Evolutionary conservation across 2,329 filamentous ascomycete species (phyloP).

Genomic region (Fusarium siculi): DNA sequence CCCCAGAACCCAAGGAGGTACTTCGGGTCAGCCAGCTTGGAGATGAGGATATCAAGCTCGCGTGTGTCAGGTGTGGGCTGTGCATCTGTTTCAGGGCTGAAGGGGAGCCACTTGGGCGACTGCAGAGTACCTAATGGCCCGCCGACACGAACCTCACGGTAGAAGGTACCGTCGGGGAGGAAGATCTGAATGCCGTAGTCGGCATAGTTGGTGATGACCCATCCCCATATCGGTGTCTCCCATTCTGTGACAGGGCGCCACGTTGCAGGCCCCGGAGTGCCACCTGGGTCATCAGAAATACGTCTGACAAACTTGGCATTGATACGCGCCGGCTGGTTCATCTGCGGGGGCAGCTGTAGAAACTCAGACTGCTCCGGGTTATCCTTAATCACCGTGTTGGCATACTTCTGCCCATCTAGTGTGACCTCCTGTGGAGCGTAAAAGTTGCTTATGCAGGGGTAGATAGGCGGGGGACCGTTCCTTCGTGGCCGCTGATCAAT

Average conservation of each 20-base stretch:
- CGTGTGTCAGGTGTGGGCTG: slow-evolving; percentile 3
- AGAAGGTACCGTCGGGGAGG: slow-evolving; percentile 53
- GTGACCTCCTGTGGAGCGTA: slow-evolving; percentile 46
- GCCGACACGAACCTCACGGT: slow-evolving; percentile 53
- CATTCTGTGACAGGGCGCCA: slow-evolving; percentile 45
- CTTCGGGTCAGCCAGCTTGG: slow-evolving; percentile 25
- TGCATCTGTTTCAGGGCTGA: slow-evolving; percentile 27
- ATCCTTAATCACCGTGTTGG: slow-evolving; percentile 39
- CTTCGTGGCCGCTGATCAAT: slow-evolving; percentile 38
- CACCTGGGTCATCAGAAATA: not conserved
- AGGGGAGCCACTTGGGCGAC: slow-evolving; percentile 50
- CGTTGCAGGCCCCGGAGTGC: fast-evolving
- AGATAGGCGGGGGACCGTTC: slow-evolving; percentile 33
- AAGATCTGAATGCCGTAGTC: slow-evolving; percentile 57
- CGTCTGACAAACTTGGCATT: slow-evolving; percentile 49
- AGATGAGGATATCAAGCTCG: slow-evolving; percentile 47
- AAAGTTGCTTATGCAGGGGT: slow-evolving; percentile 51
- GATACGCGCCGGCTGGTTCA: slow-evolving; percentile 53
- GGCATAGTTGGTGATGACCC: slow-evolving; percentile 55
- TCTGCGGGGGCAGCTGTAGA: slow-evolving; percentile 53
- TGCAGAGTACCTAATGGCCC: slow-evolving; percentile 40
- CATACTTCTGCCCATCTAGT: slow-evolving; percentile 32
- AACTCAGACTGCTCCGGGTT: slow-evolving; percentile 45
- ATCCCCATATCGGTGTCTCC: slow-evolving; percentile 56
- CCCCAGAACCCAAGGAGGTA: slow-evolving; percentile 49